These are phyloP conservation scores for Diaporthe citrichinensis DNA, from an alignment of 2,329 filamentous ascomycete species.

Conservation along the genomic window DNA sequence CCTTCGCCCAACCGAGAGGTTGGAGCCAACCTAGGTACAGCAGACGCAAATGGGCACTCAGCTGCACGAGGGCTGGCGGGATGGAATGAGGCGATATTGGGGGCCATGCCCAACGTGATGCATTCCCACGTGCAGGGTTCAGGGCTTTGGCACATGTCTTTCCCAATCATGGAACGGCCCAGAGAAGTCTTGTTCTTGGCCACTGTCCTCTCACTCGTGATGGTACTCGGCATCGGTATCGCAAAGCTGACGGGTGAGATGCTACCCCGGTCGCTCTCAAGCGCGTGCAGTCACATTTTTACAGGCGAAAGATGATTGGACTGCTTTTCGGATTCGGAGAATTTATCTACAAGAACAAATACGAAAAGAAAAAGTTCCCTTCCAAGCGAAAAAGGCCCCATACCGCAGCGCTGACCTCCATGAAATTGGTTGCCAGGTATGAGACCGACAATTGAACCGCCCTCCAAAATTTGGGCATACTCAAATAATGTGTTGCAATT, in stretches of 20 bases:
- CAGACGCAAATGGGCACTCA: too few relatives aligned
- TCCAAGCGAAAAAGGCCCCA: not conserved
- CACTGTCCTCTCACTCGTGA: not conserved
- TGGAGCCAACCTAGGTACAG: not conserved
- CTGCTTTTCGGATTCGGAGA: not conserved
- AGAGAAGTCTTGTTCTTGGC: not conserved
- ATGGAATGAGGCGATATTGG: not conserved
- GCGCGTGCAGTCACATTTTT: not conserved
- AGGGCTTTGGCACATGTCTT: not conserved
- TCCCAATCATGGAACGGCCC: not conserved
- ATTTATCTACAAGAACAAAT: not conserved
- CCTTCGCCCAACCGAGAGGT: not conserved
- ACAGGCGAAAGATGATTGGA: too few relatives aligned
- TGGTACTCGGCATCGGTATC: conserved; percentile 13
- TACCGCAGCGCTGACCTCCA: not conserved
- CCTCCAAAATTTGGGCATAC: too few relatives aligned
- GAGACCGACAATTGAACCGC: too few relatives aligned
- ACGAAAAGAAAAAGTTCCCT: not conserved
- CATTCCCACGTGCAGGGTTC: not conserved
- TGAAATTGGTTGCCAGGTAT: too few relatives aligned
- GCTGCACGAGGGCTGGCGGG: too few relatives aligned
- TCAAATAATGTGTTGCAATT: too few relatives aligned
- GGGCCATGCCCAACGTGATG: conserved; percentile 9
- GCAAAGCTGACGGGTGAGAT: not conserved
- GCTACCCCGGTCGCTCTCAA: not conserved